Evolutionary conservation across 164 flowering plant genomes (phyloP), one percentile per base, ranked within the genome.

Genomic region (Vitis riparia): DNA sequence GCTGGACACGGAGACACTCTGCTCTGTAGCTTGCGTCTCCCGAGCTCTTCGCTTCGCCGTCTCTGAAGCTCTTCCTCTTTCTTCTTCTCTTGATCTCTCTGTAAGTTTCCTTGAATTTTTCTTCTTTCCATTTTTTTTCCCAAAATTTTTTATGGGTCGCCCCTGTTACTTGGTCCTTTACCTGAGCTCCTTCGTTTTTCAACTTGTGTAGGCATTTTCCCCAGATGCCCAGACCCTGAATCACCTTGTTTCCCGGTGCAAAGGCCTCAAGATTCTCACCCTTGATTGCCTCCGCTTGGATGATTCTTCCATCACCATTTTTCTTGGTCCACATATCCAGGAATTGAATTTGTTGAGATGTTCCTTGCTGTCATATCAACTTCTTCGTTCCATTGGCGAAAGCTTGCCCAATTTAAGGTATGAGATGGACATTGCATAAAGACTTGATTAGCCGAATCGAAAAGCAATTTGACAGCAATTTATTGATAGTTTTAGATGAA

Each of bases 271-370:
- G 66, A 79, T 57, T 60, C 74, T 85, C 56, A 79, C 82, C 13
- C 69, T 85, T 62, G 76, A 81, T 67, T 85, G 88, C 59, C 81
- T 78, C 62, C 82, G 80, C 32, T 81, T 85, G 50, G 61, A 75
- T 15, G 68, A 76, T 60, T 63, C 73, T 13, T 51, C 78, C 0
- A 52, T 80, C 64, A 47, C 51, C 56, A 58, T 37, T 29, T 55
- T 82, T 47, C 65, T 78, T 3, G 72, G 71, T 17, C 63, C 76
- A 6, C 69, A 73, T 58, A 55, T 85, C 29, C 65, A 66, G 9
- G 81, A 85, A 27, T 69, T 85, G 70, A 73, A 66, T 65, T 69
- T 85, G 69, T 65, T 77, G 16, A 68, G 79, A 69, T 72, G 86
- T 68, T 66, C 80, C 17, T 71, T 66, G 9, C 27, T 81, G 15